Base-by-base conservation (phyloP, 2,329 filamentous ascomycete genomes). In the Fusarium ramigenum region DNA sequence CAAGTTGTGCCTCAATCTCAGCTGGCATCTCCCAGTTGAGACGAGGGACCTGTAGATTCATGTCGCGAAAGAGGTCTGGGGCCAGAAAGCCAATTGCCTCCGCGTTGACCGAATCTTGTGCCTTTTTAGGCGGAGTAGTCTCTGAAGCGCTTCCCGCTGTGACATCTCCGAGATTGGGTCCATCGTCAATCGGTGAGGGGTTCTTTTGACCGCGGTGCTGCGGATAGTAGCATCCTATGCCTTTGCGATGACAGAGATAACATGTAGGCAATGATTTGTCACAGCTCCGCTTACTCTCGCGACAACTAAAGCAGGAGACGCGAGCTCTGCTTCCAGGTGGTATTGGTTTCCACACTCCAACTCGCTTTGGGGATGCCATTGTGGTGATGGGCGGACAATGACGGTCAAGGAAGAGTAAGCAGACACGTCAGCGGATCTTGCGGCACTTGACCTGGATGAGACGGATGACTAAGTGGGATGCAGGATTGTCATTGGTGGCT, bases 401-500 rank as follows among this genome's bases (percentile, higher is more conserved):
- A 34, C 30, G 30, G 9, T 30, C 30, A 30, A 30, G 30, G 30
- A 30, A 34, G 14, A 16, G 49, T 52, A 37, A 50, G n/a, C 32
- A 53, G 23, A 28, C 18, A 0, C 2, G 32, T 4, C 7, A 2
- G 49, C 14, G 32, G 23, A 21, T 6, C 3, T 9, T 53, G 49
- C 49, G 49, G 49, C 15, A 1, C 7, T 21, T 34, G 15, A 16
- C 11, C 4, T 32, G 15, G 14, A 16, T 2, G 15, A 36, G 15
- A 8, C 7, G 7, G 14, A 16, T 36, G 47, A 53, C 14, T 53
- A 37, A 52, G 32, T 1, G 2, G 0, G 0, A 15, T 2, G 0
- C 0, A 2, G n/a, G 12, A 3, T 21, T 21, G 0, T 9, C 0
- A 36, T 53, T 36, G 14, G 49, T 2, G 1, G 0, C 2, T 4